Base-by-base conservation (phyloP, 768 basidiomycete genomes). In the Megacollybia marginata region DNA sequence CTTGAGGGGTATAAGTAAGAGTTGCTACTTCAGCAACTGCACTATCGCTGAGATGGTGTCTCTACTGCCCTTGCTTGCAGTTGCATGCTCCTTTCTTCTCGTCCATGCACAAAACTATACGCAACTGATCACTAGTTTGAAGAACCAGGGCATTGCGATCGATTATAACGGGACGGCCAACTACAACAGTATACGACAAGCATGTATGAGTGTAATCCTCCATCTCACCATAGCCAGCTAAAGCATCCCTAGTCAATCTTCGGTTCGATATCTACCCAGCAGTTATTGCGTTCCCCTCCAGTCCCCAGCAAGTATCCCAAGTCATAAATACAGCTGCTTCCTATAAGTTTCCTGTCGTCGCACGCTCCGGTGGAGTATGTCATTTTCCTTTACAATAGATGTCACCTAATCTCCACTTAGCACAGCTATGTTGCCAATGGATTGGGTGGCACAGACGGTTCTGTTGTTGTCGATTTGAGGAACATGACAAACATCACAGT, bases 341-440 rank as follows among this genome's bases (percentile, higher is more conserved):
- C n/a, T 51, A 64, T 11, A 66, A 69, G 7, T 53, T 69, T 43
- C 60, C 64, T 19, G 69, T 75, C 2, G 69, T 69, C 1, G 73
- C 75, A 13, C 67, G 71, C 9, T 71, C 70, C 42, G 74, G 75
- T 40, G 73, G 75, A 10, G 72, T 75, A 55, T 42, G 69, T 63
- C 12, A 18, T 10, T 11, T 9, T 42, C 13, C 15, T 13, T 4
- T 45, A 4, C 44, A 18, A 19, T 28, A 42, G n/a, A 13, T 28
- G 38, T 34, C 49, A 15, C 46, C 13, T 40, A 40, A 40, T 18
- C 5, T 18, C 38, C 38, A 40, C 38, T 18, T 38, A 73, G 70
- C 77, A 79, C 53, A 73, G 71, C 42, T 79, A 79, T 52, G 70
- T 74, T 10, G 74, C 73, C 0, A 74, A 70, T 55, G 71, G 72